phyloP scores from a whole-genome alignment of 2,329 filamentous ascomycete species.

The Ophiostoma triangulosporum region DNA sequence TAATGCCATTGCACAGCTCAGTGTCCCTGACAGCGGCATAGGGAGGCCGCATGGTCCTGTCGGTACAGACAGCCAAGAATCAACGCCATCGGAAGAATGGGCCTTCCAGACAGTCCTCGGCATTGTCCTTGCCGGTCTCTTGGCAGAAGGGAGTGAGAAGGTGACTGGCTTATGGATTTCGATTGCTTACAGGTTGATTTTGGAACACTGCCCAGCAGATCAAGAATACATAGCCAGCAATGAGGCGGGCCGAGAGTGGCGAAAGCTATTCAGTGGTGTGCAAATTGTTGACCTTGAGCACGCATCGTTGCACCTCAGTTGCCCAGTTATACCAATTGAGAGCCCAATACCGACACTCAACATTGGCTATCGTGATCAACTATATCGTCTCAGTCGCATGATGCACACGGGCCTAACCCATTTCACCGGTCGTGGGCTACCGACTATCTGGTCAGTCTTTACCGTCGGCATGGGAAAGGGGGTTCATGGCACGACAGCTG shows the following conservation, averaged over 20 bases:
- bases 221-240: neutral
- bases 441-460: conserved; percentile 13
- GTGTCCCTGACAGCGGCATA: conserved; percentile 10
- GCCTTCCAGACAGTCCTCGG: conserved; percentile 14
- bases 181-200: conserved; percentile 12
- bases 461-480: neutral
- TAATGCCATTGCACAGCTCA: conserved; percentile 12
- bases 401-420: conserved; percentile 13
- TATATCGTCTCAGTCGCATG: conserved; percentile 13
- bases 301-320: conserved; percentile 12
- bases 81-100: conserved; percentile 10
- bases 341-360: conserved; percentile 8
- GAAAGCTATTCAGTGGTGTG: conserved; percentile 12
- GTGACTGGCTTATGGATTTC: conserved; percentile 12
- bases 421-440: conserved; percentile 13
- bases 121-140: conserved; percentile 11
- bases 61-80: neutral
- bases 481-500: neutral
- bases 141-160: conserved; percentile 9
- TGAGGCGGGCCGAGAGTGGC: conserved; percentile 8
- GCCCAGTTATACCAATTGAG: conserved; percentile 10
- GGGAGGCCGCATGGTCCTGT: neutral
- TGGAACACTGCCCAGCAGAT: conserved; percentile 12
- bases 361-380: conserved; percentile 8
- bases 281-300: conserved; percentile 14